A percentile compares a stretch with the other conserved stretches of the same genome.
Evolutionary conservation across 2,329 filamentous ascomycete genomes (phyloP).

Genomic region (Polytolypa hystricis): DNA sequence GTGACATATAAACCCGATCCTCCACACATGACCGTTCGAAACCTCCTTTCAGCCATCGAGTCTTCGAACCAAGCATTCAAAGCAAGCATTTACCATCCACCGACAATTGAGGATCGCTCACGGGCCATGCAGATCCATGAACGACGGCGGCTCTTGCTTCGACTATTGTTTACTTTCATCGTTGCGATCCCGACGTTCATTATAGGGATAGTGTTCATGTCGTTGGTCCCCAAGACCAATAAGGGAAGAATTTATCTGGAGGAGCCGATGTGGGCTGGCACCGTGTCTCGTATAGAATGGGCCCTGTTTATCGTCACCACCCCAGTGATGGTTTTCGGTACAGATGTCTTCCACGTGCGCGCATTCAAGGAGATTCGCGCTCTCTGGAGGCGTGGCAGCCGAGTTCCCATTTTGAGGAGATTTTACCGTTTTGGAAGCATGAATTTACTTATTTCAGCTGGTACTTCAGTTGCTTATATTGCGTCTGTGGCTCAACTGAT

Average conservation of each 20-base stretch:
- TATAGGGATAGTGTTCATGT: conserved; percentile 87
- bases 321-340: conserved; percentile 75
- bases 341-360: conserved; percentile 71
- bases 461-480: conserved; percentile 78
- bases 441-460: conserved; percentile 86
- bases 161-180: conserved; percentile 58
- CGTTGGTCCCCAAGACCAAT: conserved; percentile 53
- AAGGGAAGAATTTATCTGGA: conserved; percentile 54
- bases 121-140: conserved; percentile 60
- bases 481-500: conserved; percentile 71
- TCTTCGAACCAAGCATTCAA: conserved; percentile 54
- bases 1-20: conserved; percentile 59
- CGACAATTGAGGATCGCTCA: conserved; percentile 73
- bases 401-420: conserved; percentile 58
- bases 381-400: conserved; percentile 67
- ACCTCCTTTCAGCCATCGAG: conserved; percentile 58
- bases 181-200: conserved; percentile 73
- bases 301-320: conserved; percentile 71
- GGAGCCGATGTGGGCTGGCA: conserved; percentile 56
- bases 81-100: conserved; percentile 64
- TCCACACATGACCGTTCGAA: conserved; percentile 62
- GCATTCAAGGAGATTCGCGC: conserved; percentile 67
- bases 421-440: conserved; percentile 95
- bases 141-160: conserved; percentile 54
- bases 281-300: conserved; percentile 64